Conservation (phyloP, 2,329 filamentous ascomycete species). For the Penicillium sp. region DNA sequence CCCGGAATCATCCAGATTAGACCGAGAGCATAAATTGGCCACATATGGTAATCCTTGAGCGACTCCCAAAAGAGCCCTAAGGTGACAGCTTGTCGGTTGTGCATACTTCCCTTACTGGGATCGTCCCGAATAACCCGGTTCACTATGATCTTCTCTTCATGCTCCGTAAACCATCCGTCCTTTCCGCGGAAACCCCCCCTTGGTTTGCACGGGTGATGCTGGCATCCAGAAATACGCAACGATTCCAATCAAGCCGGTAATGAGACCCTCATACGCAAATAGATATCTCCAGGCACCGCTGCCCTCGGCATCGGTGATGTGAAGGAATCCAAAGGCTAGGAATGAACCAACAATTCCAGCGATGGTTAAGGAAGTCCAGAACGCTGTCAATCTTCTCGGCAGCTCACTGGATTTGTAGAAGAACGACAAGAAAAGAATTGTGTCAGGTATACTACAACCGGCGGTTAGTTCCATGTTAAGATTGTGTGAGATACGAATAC, state of each 20-base stretch:
- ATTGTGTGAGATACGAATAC: not conserved
- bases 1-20: constrained; percentile 38
- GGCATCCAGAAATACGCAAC: constrained; percentile 55
- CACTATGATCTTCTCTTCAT: constrained; percentile 65
- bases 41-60: constrained; percentile 54
- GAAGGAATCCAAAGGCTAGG: not conserved
- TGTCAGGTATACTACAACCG: not conserved
- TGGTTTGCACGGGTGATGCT: constrained; percentile 62
- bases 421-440: constrained; percentile 60
- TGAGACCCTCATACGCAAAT: constrained; percentile 2
- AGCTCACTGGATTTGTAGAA: constrained; percentile 69
- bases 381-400: constrained; percentile 63
- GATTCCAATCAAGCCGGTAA: not conserved
- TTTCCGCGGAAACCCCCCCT: constrained; percentile 58
- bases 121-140: constrained; percentile 59
- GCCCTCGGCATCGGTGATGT: constrained; percentile 1
- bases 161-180: constrained; percentile 62
- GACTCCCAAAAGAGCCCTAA: constrained; percentile 46
- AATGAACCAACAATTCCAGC: constrained; percentile 52
- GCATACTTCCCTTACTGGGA: constrained; percentile 56
- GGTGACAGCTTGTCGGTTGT: constrained; percentile 54
- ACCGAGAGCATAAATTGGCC: constrained; percentile 52
- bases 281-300: constrained; percentile 4
- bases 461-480: not conserved
- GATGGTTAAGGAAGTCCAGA: constrained; percentile 63